Conservation (phyloP, 2,329 filamentous ascomycete species). For the Colletotrichum sp. region DNA sequence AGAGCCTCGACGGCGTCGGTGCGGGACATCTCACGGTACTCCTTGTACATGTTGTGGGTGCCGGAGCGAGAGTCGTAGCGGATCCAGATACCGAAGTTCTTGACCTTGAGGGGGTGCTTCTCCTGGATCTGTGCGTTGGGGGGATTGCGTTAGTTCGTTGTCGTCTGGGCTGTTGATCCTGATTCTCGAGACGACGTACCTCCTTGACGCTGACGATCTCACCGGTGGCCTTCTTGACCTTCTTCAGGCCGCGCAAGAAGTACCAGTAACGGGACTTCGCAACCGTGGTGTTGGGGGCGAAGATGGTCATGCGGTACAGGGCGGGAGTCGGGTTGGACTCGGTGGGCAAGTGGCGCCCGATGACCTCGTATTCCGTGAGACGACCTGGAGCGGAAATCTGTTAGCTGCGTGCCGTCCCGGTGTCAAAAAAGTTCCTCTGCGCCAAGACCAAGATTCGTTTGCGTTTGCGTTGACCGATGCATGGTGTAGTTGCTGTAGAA, state of each 20-base stretch:
- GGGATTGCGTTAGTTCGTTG: background rate
- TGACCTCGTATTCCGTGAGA: conserved; percentile 99
- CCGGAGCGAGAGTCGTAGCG: conserved; percentile 99
- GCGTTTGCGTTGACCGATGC: background rate
- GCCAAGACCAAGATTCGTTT: background rate
- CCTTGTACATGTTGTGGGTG: conserved; percentile 99
- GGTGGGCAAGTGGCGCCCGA: conserved; percentile 97
- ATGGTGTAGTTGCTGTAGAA: background rate
- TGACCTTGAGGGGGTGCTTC: conserved; percentile 99
- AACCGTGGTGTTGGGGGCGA: conserved; percentile 96
- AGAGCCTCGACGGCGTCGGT: conserved; percentile 94
- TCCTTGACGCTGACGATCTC: conserved; percentile 98
- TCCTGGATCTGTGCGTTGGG: conserved; percentile 75
- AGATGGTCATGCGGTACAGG: conserved; percentile 99
- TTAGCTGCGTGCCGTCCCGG: conserved; percentile 30
- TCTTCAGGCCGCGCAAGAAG: conserved; percentile 98
- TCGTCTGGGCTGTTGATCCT: background rate
- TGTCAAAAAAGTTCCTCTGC: background rate
- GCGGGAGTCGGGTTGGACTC: conserved; percentile 97
- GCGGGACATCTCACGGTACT: conserved; percentile 99
- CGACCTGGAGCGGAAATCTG: conserved; percentile 70
- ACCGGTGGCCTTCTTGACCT: conserved; percentile 99
- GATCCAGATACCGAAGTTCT: conserved; percentile 99
- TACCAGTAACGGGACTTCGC: conserved; percentile 99
- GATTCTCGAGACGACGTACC: conserved; percentile 62